phyloP scores from a whole-genome alignment of 495 filamentous ascomycete species.

The Penicillium lividum region DNA sequence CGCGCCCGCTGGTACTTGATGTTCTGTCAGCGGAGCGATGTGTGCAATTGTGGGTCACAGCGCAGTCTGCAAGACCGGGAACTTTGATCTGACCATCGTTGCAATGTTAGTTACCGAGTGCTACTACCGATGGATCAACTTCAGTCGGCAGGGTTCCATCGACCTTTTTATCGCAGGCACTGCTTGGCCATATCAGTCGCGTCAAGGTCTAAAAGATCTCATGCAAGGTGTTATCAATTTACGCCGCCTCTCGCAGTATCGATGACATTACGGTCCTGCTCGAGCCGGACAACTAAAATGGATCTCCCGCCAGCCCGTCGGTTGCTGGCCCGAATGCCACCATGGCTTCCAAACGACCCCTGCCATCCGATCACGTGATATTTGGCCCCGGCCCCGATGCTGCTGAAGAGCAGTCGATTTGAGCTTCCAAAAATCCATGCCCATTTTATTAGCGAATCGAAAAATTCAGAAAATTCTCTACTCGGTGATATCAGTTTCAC shows the following conservation, averaged over 20 bases:
- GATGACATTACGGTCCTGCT: conserved; percentile 1
- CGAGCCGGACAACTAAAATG: background rate
- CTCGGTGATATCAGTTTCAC: background rate
- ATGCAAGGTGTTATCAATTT: conserved; percentile 2
- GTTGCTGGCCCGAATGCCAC: background rate
- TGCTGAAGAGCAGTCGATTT: conserved; percentile 4
- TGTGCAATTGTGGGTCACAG: conserved; percentile 1
- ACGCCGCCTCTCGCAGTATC: conserved; percentile 1
- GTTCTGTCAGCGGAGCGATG: background rate
- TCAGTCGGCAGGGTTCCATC: background rate
- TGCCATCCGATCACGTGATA: background rate
- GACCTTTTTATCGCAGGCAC: background rate
- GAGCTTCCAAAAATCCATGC: conserved; percentile 5
- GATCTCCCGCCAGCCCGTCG: background rate
- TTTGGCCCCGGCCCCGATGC: background rate
- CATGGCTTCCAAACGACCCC: background rate
- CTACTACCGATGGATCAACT: background rate
- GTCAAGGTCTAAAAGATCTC: conserved; percentile 1
- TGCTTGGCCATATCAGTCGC: background rate
- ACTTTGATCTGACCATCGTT: background rate
- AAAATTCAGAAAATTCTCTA: conserved; percentile 3
- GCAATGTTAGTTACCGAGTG: background rate
- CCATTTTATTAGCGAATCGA: conserved; percentile 5
- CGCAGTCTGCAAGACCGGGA: background rate
- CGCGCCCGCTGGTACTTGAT: conserved; percentile 2